Percentiles rank a stretch among this genome's conserved stretches.
phyloP scores from a whole-genome alignment of 2,329 filamentous ascomycete genomes.

The Alternaria conjuncta region DNA sequence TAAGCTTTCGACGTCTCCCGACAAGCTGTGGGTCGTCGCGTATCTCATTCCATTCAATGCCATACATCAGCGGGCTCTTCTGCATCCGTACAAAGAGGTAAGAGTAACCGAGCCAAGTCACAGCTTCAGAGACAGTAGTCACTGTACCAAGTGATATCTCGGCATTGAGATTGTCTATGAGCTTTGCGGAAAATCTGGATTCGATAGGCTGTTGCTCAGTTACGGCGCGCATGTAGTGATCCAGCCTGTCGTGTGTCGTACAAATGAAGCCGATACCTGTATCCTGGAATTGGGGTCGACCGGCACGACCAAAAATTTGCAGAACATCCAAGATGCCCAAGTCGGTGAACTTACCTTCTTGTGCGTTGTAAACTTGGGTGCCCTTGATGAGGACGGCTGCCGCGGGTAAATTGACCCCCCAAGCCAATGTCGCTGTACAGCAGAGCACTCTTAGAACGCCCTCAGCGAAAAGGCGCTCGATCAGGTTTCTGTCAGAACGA shows the following conservation, averaged over 20 bases:
- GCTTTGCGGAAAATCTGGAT: constrained; percentile 89
- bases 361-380: constrained; percentile 94
- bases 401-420: constrained; percentile 98
- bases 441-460: constrained; percentile 97
- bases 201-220: constrained; percentile 97
- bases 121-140: constrained; percentile 89
- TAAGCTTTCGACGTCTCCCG: constrained; percentile 80
- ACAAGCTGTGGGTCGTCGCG: constrained; percentile 87
- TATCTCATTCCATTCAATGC: constrained; percentile 92
- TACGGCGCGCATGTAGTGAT: constrained; percentile 89
- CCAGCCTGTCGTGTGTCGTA: constrained; percentile 90
- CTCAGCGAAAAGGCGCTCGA: constrained; percentile 88
- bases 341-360: constrained; percentile 96
- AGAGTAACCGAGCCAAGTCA: constrained; percentile 97
- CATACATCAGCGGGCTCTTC: constrained; percentile 87
- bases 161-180: constrained; percentile 96
- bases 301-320: constrained; percentile 97
- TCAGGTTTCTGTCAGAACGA: constrained; percentile 90
- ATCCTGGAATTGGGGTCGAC: constrained; percentile 96
- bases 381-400: constrained; percentile 98
- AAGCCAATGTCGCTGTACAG: constrained; percentile 96
- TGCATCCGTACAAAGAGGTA: constrained; percentile 98
- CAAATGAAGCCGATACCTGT: constrained; percentile 98
- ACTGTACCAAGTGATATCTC: constrained; percentile 94
- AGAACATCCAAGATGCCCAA: constrained; percentile 95